These are phyloP conservation scores for Glaciozyma antarctica DNA, from an alignment of 768 basidiomycete species.

Conservation along the genomic window DNA sequence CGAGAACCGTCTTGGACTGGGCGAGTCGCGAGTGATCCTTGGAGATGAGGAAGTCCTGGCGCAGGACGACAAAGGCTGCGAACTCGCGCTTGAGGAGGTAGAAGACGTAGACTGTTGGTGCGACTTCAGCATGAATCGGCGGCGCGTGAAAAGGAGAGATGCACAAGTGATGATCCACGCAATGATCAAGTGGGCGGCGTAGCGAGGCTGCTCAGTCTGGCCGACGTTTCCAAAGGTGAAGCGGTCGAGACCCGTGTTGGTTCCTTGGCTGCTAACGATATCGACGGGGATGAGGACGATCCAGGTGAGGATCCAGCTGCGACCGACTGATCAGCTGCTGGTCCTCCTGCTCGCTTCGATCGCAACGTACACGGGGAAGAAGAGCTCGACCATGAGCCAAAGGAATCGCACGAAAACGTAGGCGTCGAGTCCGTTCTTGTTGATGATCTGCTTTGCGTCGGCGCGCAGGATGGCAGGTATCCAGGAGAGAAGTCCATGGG, in stretches of 20 bases:
- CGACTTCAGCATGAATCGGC: neutral
- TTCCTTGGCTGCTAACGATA: slow-evolving; percentile 49
- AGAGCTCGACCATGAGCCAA: slow-evolving; percentile 67
- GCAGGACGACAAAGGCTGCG: slow-evolving; percentile 62
- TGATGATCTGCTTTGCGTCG: slow-evolving; percentile 54
- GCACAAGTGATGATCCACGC: slow-evolving; percentile 68
- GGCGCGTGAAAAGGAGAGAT: slow-evolving; percentile 32
- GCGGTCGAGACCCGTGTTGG: slow-evolving; percentile 42
- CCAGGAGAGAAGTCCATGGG: slow-evolving; percentile 53
- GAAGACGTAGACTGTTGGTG: slow-evolving; percentile 62
- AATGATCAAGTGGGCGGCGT: slow-evolving; percentile 67
- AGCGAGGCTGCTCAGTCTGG: slow-evolving; percentile 48
- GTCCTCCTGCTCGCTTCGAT: no score
- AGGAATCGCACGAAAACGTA: slow-evolving; percentile 88
- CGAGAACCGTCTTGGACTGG: slow-evolving; percentile 79
- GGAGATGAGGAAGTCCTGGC: slow-evolving; percentile 73
- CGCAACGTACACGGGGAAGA: slow-evolving; percentile 66
- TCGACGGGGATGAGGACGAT: slow-evolving; percentile 67
- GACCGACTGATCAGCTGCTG: neutral
- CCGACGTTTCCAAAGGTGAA: slow-evolving; percentile 70
- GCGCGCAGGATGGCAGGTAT: slow-evolving; percentile 54
- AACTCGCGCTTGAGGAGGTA: slow-evolving; percentile 75
- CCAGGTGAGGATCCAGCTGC: slow-evolving; percentile 66
- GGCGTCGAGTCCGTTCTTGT: slow-evolving; percentile 74
- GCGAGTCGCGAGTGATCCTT: slow-evolving; percentile 62